Evolutionary conservation across 495 filamentous ascomycete genomes (phyloP).

Genomic region (Podospora comata): DNA sequence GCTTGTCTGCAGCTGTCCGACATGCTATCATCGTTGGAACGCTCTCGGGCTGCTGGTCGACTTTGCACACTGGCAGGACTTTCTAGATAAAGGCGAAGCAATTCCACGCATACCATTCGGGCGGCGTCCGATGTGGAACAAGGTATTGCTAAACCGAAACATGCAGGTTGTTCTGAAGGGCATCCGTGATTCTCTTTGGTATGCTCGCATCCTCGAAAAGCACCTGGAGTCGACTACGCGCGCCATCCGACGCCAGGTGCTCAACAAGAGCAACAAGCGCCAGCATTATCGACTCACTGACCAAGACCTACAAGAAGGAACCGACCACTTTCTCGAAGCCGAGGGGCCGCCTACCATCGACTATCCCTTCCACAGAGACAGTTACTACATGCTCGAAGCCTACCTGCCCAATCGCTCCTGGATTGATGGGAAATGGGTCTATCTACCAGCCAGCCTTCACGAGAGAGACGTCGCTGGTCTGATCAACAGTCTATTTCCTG

Average conservation of each 20-base stretch:
- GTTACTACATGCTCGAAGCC: slow-evolving; percentile 53
- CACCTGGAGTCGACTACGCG: slow-evolving; percentile 50
- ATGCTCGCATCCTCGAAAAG: slow-evolving; percentile 48
- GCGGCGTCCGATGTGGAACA: slow-evolving; percentile 45
- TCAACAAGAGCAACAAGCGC: slow-evolving; percentile 45
- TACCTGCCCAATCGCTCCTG: slow-evolving; percentile 49
- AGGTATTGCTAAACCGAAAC: slow-evolving; percentile 36
- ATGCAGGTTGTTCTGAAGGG: slow-evolving; percentile 41
- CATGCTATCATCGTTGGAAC: slow-evolving; percentile 53
- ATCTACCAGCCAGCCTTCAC: slow-evolving; percentile 31
- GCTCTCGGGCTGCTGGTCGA: slow-evolving; percentile 50
- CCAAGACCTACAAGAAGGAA: slow-evolving; percentile 40
- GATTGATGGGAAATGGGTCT: slow-evolving; percentile 43
- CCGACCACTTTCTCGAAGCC: slow-evolving; percentile 46
- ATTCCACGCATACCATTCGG: slow-evolving; percentile 51
- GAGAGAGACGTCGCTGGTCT: neutral
- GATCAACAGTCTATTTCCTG: neutral
- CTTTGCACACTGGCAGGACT: slow-evolving; percentile 51
- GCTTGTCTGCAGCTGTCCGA: slow-evolving; percentile 50
- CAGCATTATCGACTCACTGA: slow-evolving; percentile 48
- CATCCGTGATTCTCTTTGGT: slow-evolving; percentile 43
- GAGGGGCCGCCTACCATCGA: slow-evolving; percentile 47
- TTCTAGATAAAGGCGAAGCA: slow-evolving; percentile 49
- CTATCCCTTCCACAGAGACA: slow-evolving; percentile 51
- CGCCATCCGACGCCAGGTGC: slow-evolving; percentile 48